Evolutionary conservation across 176 grass and related monocot species (phyloP).

Genomic region (Ampelocalamus luodianensis): DNA sequence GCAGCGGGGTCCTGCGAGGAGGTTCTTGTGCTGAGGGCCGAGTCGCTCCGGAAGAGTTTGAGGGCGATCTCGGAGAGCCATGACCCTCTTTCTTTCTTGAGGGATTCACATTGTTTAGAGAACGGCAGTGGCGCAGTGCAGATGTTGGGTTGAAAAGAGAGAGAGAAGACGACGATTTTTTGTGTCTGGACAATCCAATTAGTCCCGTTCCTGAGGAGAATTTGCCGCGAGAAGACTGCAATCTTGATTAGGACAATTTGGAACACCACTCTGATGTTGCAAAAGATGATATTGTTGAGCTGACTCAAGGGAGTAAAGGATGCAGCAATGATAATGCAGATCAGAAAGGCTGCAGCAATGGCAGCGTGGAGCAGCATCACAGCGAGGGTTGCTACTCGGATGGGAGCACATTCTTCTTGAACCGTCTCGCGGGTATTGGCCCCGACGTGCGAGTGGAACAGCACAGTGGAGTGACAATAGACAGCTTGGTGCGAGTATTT

Average conservation of each 20-base stretch:
- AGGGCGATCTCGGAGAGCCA: conserved; percentile 59
- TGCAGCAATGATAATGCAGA: background rate
- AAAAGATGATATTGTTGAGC: background rate
- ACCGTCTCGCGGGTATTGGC: conserved; percentile 48
- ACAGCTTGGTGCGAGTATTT: conserved; percentile 69
- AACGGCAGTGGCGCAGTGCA: background rate
- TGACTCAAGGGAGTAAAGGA: conserved; percentile 11
- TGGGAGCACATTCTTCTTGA: conserved; percentile 87
- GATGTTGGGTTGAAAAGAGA: conserved; percentile 12
- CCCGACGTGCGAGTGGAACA: background rate
- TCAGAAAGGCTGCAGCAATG: background rate
- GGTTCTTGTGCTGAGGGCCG: conserved; percentile 53
- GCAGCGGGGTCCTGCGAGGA: conserved; percentile 20
- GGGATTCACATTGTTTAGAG: conserved; percentile 29
- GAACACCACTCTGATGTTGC: background rate
- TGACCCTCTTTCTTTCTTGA: conserved; percentile 75
- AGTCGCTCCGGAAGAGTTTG: conserved; percentile 59
- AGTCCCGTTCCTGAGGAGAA: background rate
- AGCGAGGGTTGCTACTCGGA: conserved; percentile 57
- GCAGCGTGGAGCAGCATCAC: conserved; percentile 15
- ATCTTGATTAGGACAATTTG: conserved; percentile 20
- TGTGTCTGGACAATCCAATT: background rate
- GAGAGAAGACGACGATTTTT: background rate
- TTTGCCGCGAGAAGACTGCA: background rate
- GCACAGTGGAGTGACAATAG: conserved; percentile 57